A percentile compares a stretch with the other conserved stretches of the same genome.
phyloP scores from a whole-genome alignment of 2,329 filamentous ascomycete genomes.

The Neonectria faginata region DNA sequence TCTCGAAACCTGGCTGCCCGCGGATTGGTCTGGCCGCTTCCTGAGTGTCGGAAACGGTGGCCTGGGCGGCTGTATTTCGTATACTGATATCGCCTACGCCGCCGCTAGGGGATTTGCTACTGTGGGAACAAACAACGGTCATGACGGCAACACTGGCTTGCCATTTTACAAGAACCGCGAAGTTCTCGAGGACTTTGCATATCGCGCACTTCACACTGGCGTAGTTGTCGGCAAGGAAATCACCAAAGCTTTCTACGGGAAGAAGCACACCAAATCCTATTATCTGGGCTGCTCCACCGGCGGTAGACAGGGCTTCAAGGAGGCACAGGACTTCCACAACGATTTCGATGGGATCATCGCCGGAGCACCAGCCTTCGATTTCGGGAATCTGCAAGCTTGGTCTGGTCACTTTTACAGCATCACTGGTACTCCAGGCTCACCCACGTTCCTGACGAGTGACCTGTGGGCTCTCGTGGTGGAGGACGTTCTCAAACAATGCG shows the following conservation, averaged over 20 bases:
- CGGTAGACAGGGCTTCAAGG: conserved; percentile 68
- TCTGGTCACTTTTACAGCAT: conserved; percentile 13
- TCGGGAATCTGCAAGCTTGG: conserved; percentile 57
- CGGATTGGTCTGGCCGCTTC: conserved; percentile 57
- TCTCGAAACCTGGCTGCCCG: conserved; percentile 62
- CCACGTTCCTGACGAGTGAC: conserved; percentile 39
- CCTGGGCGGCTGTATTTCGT: conserved; percentile 61
- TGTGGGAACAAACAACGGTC: conserved; percentile 63
- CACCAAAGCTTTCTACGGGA: conserved; percentile 59
- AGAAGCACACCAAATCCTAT: conserved; percentile 58
- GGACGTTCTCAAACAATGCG: conserved; percentile 62
- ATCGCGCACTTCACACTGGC: conserved; percentile 58
- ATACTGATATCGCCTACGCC: conserved; percentile 60
- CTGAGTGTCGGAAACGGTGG: conserved; percentile 63
- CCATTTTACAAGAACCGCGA: conserved; percentile 53
- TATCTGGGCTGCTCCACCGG: conserved; percentile 70
- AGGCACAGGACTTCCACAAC: conserved; percentile 63
- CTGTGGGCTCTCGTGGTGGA: conserved; percentile 56
- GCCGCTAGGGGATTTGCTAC: conserved; percentile 58
- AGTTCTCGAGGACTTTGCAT: conserved; percentile 52
- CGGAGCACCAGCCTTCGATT: conserved; percentile 61
- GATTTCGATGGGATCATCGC: conserved; percentile 65
- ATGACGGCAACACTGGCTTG: conserved; percentile 56
- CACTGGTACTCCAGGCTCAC: conserved; percentile 5
- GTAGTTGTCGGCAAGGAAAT: conserved; percentile 62